Evolutionary conservation across 2,329 filamentous ascomycete genomes (phyloP).

Genomic region (Zelopaecilomyces penicillatus): DNA sequence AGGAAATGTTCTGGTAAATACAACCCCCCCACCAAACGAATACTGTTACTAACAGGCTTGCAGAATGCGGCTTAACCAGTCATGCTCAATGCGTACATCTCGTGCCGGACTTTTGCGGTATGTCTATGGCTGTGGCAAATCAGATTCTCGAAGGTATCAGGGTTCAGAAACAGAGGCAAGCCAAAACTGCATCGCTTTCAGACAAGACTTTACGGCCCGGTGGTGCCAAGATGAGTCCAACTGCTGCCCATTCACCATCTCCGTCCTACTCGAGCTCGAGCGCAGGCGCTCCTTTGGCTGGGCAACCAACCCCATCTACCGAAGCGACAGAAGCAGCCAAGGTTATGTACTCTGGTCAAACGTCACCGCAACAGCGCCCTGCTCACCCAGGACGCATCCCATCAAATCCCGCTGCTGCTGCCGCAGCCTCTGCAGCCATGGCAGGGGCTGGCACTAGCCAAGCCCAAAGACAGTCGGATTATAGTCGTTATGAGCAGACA

Average conservation of each 20-base stretch:
- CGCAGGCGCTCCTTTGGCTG: slow-evolving; percentile 1
- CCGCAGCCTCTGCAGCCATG: slow-evolving; percentile 51
- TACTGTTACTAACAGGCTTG: slow-evolving; percentile 4
- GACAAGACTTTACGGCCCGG: slow-evolving; percentile 57
- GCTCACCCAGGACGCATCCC: slow-evolving; percentile 45
- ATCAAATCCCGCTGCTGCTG: slow-evolving; percentile 47
- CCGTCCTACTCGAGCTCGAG: slow-evolving; percentile 26
- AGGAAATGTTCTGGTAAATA: slow-evolving; percentile 75
- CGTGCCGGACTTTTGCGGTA: slow-evolving; percentile 96
- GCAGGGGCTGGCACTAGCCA: slow-evolving; percentile 35
- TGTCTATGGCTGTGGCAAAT: slow-evolving; percentile 97
- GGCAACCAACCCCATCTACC: slow-evolving; percentile 9
- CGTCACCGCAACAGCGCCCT: slow-evolving; percentile 39
- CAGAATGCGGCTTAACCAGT: slow-evolving; percentile 85
- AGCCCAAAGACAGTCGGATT: slow-evolving; percentile 25
- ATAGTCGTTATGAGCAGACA: slow-evolving; percentile 24
- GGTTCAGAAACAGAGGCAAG: slow-evolving; percentile 62
- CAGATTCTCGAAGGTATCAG: slow-evolving; percentile 84
- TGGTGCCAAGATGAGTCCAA: slow-evolving; percentile 37
- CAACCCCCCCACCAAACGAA: neutral
- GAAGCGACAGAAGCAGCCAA: slow-evolving; percentile 58
- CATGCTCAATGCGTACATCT: slow-evolving; percentile 89
- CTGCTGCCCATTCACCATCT: slow-evolving; percentile 25
- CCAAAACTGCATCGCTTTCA: slow-evolving; percentile 49
- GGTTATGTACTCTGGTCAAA: slow-evolving; percentile 48